A percentile compares a stretch with the other conserved stretches of the same genome.
These are phyloP conservation scores for Cryphonectria nitschkei DNA, from an alignment of 2,329 filamentous ascomycete genomes.

Conservation along the genomic window DNA sequence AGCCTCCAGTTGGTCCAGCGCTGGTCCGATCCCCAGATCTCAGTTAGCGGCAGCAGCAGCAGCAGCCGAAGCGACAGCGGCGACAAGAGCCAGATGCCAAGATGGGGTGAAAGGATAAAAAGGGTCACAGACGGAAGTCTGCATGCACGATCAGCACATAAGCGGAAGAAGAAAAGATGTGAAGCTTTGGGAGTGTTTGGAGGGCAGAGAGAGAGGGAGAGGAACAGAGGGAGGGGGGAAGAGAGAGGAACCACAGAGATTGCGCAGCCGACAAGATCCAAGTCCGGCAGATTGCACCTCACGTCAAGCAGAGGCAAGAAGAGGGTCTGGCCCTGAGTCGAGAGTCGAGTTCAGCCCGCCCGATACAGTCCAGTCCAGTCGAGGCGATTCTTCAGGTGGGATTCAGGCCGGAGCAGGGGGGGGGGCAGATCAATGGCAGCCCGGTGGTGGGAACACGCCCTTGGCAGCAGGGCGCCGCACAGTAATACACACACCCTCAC, in stretches of 20 bases:
- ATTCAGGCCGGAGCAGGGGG: constrained; percentile 6
- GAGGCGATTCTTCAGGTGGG: constrained; percentile 3
- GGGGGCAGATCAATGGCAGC: neutral
- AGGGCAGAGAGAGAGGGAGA: neutral
- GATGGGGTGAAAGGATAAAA: neutral
- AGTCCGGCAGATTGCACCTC: constrained; percentile 6
- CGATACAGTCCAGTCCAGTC: neutral
- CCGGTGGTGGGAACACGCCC: neutral
- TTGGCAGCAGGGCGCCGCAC: neutral
- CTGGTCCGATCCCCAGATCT: constrained; percentile 10
- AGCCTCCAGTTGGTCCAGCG: constrained; percentile 7
- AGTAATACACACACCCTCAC: neutral
- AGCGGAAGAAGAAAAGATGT: neutral
- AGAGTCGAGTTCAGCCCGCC: neutral
- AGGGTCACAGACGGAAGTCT: neutral
- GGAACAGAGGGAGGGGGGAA: neutral
- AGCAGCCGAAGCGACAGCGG: neutral
- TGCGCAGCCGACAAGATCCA: neutral
- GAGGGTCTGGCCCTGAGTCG: constrained; percentile 2
- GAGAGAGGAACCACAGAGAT: neutral
- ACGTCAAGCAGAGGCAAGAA: neutral
- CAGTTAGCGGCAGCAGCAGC: neutral
- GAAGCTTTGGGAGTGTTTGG: neutral
- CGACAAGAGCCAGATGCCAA: neutral
- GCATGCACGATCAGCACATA: neutral